Evolutionary conservation across 2,329 filamentous ascomycete species (phyloP).

Genomic region (Karstenula rhodostoma): DNA sequence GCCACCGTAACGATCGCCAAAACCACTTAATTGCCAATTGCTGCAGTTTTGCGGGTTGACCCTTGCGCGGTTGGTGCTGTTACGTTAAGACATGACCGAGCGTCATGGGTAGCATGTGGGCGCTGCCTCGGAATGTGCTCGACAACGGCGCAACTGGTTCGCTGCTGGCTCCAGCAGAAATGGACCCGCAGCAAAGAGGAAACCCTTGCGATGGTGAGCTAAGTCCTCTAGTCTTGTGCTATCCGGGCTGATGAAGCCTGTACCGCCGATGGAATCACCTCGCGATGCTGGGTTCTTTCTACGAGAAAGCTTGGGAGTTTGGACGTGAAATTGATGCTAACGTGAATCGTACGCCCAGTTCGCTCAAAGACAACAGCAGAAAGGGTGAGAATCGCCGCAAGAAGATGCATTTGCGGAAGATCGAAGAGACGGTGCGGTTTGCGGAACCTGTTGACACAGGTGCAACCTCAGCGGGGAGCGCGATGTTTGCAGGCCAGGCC

Average conservation of each 20-base stretch:
- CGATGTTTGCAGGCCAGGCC: background rate
- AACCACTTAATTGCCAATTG: slow-evolving; percentile 2
- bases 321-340: slow-evolving; percentile 3
- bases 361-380: background rate
- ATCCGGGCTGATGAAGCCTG: background rate
- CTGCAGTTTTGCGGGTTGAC: background rate
- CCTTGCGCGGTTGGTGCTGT: slow-evolving; percentile 5
- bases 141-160: slow-evolving; percentile 11
- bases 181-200: background rate
- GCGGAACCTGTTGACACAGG: background rate
- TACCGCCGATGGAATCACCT: background rate
- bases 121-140: background rate
- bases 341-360: background rate
- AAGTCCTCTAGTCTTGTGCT: slow-evolving; percentile 2
- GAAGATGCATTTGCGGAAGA: slow-evolving; percentile 17
- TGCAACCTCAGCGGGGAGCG: background rate
- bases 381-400: background rate
- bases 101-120: background rate
- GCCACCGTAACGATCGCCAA: slow-evolving; percentile 9
- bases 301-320: slow-evolving; percentile 28
- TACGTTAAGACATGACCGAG: slow-evolving; percentile 12
- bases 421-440: slow-evolving; percentile 11
- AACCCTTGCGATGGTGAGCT: slow-evolving; percentile 3
- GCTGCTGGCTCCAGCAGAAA: background rate
- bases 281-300: slow-evolving; percentile 32